Percentiles rank a stretch among this genome's conserved stretches.
Evolutionary conservation across 148 eudicot species (phyloP).

Genomic region (Arbutus unedo): DNA sequence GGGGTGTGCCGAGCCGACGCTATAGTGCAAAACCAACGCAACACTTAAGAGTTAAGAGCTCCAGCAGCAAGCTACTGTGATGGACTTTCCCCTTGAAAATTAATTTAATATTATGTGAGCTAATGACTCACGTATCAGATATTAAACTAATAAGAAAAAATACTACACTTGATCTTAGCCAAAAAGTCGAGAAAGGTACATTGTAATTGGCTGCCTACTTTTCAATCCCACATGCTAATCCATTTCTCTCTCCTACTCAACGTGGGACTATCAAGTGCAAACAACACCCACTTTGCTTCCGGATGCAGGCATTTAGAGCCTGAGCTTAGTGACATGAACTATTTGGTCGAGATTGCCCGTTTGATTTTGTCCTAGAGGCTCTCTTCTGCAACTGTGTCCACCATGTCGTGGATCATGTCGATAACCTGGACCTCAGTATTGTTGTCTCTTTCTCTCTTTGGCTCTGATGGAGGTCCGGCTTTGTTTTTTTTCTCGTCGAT

Average conservation of each 20-base stretch:
- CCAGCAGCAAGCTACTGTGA: neutral
- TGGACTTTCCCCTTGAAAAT: neutral
- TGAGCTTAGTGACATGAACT: no score
- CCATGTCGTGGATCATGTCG: no score
- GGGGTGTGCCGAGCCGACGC: neutral
- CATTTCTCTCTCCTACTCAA: neutral
- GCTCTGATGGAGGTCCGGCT: no score
- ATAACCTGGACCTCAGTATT: no score
- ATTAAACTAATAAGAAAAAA: neutral
- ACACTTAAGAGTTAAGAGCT: neutral
- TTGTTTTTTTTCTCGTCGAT: no score
- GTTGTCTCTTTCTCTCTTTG: no score
- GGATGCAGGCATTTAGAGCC: no score
- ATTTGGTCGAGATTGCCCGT: no score
- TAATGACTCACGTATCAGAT: conserved; percentile 1
- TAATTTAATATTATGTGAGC: conserved; percentile 5
- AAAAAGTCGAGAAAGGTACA: conserved; percentile 60
- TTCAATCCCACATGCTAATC: neutral
- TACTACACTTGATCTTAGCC: conserved; percentile 87
- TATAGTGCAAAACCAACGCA: neutral
- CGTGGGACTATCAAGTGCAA: neutral
- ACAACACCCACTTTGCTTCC: neutral
- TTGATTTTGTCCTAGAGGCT: no score
- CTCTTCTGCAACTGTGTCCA: no score
- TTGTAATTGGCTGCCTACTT: neutral